phyloP scores from a whole-genome alignment of 352 stramenopile genomes.

The Aphanomyces stellatus region DNA sequence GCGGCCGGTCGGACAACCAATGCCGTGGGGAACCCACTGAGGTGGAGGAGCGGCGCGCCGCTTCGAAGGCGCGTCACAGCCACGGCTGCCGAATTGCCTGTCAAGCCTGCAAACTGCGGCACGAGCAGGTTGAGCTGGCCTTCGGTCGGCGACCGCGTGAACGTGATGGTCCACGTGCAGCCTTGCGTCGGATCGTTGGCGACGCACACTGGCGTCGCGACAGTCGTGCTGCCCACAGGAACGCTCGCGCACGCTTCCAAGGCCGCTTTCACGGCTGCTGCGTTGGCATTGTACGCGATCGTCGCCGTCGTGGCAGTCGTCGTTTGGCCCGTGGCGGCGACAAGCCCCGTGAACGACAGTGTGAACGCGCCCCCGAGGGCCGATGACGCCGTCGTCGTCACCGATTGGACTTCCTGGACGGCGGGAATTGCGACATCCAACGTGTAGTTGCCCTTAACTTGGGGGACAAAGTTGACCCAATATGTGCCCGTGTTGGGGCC shows the following conservation, averaged over 20 bases:
- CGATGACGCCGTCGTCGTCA: conserved; percentile 43
- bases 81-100: conserved; percentile 55
- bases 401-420: conserved; percentile 59
- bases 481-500: conserved; percentile 63
- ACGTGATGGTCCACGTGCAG: conserved; percentile 69
- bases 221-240: conserved; percentile 23
- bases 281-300: conserved; percentile 45
- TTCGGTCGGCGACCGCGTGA: conserved; percentile 23
- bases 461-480: conserved; percentile 78
- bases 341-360: conserved; percentile 35
- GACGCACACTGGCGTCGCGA: conserved; percentile 31
- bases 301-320: conserved; percentile 31
- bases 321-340: background rate
- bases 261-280: conserved; percentile 33
- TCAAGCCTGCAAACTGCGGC: conserved; percentile 7
- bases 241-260: conserved; percentile 68
- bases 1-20: conserved; percentile 36
- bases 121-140: conserved; percentile 19
- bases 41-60: conserved; percentile 24
- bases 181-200: conserved; percentile 35
- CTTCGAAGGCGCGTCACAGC: conserved; percentile 29
- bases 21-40: conserved; percentile 62
- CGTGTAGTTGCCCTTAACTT: conserved; percentile 85
- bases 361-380: conserved; percentile 55
- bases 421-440: conserved; percentile 75